A percentile compares a stretch with the other conserved stretches of the same genome.
These are phyloP conservation scores for Neostapfia colusana DNA, from an alignment of 176 grass and related monocot species.

Conservation along the genomic window DNA sequence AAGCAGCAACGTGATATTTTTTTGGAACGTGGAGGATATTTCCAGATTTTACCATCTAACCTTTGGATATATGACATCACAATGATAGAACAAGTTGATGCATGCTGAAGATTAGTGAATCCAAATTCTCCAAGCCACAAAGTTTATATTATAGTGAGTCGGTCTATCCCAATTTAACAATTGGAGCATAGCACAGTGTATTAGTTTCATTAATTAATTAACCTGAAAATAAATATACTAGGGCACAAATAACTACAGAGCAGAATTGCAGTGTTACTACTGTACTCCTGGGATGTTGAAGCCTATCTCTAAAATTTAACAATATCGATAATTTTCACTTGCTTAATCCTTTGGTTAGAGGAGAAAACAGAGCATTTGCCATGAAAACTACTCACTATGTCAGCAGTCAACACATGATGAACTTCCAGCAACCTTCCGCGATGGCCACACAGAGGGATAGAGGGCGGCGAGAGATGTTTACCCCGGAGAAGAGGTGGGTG, in stretches of 20 bases:
- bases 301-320: background rate
- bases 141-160: background rate
- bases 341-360: background rate
- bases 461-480: conserved; percentile 20
- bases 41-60: background rate
- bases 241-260: background rate
- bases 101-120: background rate
- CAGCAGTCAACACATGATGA: background rate
- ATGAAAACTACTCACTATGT: background rate
- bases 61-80: background rate
- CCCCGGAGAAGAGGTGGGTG: conserved; percentile 87
- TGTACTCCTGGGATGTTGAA: background rate
- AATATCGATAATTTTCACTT: background rate
- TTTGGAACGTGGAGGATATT: background rate
- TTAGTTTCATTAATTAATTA: background rate
- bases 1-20: background rate
- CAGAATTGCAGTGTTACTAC: background rate
- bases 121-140: background rate
- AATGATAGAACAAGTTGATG: background rate
- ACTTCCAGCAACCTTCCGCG: background rate
- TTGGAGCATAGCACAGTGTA: background rate
- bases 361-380: background rate
- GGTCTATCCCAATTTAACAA: background rate
- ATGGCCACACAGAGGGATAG: background rate
- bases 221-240: too few relatives aligned